Evolutionary conservation across 106 monocot species (phyloP).

Genomic region (Posidonia australis): DNA sequence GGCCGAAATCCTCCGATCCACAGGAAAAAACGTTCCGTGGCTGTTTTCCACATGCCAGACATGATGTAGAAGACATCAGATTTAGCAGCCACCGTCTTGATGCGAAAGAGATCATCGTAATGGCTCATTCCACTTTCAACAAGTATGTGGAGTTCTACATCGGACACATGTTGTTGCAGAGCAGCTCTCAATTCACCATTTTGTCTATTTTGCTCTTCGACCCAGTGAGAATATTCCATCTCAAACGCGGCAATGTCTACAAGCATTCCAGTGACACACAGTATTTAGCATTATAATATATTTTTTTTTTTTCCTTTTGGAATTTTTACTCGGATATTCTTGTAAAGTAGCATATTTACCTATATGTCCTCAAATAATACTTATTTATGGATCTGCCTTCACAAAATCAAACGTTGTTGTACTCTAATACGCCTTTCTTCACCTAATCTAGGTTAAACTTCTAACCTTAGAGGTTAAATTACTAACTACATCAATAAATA

Average conservation of each 20-base stretch:
- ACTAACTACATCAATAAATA: no score
- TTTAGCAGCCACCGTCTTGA: conserved; percentile 63
- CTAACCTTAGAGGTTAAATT: no score
- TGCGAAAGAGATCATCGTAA: conserved; percentile 55
- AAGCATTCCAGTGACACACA: not conserved
- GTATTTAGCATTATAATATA: no score
- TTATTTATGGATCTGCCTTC: no score
- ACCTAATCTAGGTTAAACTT: no score
- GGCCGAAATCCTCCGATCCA: conserved; percentile 97
- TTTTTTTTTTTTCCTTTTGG: no score
- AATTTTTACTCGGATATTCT: no score
- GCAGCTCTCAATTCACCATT: conserved; percentile 47
- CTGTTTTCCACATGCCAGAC: conserved; percentile 85
- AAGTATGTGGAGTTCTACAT: conserved; percentile 64
- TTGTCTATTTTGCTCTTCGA: conserved; percentile 63
- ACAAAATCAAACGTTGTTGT: no score
- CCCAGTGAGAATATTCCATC: conserved; percentile 81
- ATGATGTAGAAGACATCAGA: conserved; percentile 88
- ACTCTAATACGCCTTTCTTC: no score
- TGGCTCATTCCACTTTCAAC: conserved; percentile 60
- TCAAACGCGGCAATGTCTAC: conserved; percentile 72
- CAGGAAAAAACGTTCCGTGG: conserved; percentile 67
- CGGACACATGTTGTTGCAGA: conserved; percentile 54
- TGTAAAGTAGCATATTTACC: no score
- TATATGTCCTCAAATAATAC: no score